A percentile compares a stretch with the other conserved stretches of the same genome.
These are phyloP conservation scores for Iberis pinnata DNA, from an alignment of 345 rosid species.

Conservation along the genomic window DNA sequence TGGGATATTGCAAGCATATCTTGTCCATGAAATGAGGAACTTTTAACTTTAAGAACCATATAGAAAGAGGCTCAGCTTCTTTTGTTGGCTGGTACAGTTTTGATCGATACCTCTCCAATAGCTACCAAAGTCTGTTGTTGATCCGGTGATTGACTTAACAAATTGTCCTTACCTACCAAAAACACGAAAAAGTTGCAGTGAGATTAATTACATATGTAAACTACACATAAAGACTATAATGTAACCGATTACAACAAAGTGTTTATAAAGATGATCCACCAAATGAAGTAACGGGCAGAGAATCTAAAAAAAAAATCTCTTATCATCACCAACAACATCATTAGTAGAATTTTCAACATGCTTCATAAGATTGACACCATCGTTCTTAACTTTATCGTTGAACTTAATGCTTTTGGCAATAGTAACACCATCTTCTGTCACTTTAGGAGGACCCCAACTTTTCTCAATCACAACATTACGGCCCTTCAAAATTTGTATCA, in stretches of 20 bases:
- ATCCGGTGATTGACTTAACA: constrained; percentile 71
- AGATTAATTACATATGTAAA: too few species aligned
- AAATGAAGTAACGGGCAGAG: too few species aligned
- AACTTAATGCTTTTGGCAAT: constrained; percentile 97
- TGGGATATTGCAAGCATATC: constrained; percentile 91
- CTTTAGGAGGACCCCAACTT: constrained; percentile 95
- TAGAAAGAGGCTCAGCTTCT: constrained; percentile 1
- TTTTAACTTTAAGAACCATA: neutral
- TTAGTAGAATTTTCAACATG: constrained; percentile 99
- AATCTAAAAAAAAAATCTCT: too few species aligned
- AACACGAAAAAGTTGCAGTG: too few species aligned
- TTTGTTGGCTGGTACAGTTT: constrained; percentile 3
- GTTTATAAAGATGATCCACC: too few species aligned
- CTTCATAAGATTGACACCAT: constrained; percentile 97
- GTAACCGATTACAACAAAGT: too few species aligned
- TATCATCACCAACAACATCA: constrained; percentile 96
- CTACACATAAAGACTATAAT: too few species aligned
- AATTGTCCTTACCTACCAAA: too few species aligned
- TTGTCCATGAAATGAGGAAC: constrained; percentile 33
- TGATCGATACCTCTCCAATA: constrained; percentile 72
- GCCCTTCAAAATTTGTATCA: constrained; percentile 45
- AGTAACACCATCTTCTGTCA: constrained; percentile 96
- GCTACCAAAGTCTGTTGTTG: constrained; percentile 79
- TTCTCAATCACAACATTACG: constrained; percentile 89
- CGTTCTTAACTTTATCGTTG: constrained; percentile 71